Conservation (phyloP, 805 yeast species). For the Alloascoidea africana region DNA sequence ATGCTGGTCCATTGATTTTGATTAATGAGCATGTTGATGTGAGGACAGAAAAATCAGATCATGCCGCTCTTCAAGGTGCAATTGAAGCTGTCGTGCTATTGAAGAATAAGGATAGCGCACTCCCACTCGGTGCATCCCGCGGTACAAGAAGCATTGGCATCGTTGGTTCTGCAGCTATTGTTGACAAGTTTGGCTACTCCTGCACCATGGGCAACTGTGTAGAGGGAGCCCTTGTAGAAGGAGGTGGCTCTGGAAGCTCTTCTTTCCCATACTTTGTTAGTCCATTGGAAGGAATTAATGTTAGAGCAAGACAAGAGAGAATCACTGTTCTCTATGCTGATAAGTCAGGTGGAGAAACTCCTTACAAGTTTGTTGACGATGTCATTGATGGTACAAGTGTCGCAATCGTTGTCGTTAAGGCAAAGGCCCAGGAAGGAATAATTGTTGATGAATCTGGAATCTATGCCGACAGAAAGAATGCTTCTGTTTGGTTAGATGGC, state of each 20-base stretch:
- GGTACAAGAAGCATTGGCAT: constrained; percentile 25
- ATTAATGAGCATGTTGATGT: constrained; percentile 42
- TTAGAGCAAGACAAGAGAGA: constrained; percentile 28
- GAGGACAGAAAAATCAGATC: constrained; percentile 28
- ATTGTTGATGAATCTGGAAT: constrained; percentile 42
- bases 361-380: too few species aligned
- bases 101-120: constrained; percentile 32
- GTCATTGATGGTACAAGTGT: constrained; percentile 36
- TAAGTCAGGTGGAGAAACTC: constrained; percentile 33
- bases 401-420: constrained; percentile 36
- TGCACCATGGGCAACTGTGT: constrained; percentile 31
- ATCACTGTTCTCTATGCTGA: constrained; percentile 28
- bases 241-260: constrained; percentile 55
- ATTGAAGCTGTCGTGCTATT: constrained; percentile 40
- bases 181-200: constrained; percentile 34
- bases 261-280: constrained; percentile 40
- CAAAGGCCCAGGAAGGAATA: constrained; percentile 46
- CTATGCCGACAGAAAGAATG: constrained; percentile 40
- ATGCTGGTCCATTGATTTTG: constrained; percentile 35
- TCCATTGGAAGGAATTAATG: constrained; percentile 39
- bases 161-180: constrained; percentile 39
- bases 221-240: constrained; percentile 39
- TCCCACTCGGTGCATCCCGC: constrained; percentile 33
- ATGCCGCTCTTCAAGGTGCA: constrained; percentile 36
- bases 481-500: constrained; percentile 40